Evolutionary conservation across 1,139 yeast species (phyloP).

Genomic region (Sugiyamaella novakii): DNA sequence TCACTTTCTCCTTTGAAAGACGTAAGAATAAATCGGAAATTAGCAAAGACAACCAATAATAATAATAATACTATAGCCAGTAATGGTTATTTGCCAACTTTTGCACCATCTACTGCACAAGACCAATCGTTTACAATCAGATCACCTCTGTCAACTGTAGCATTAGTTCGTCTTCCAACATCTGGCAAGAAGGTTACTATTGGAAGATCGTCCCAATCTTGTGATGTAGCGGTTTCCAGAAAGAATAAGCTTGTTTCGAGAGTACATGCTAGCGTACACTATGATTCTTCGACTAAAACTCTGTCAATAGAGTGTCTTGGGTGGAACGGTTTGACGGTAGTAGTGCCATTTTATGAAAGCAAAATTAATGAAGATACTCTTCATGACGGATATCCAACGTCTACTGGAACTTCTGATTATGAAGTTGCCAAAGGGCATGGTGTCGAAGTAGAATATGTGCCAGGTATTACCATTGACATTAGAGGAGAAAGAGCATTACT

Average conservation of each 20-base stretch:
- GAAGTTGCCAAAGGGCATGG: slow-evolving; percentile 50
- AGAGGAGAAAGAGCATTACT: slow-evolving; percentile 61
- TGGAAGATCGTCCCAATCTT: slow-evolving; percentile 67
- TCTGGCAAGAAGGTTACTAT: slow-evolving; percentile 45
- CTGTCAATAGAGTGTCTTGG: slow-evolving; percentile 60
- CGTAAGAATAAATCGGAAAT: not conserved
- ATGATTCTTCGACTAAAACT: slow-evolving; percentile 32
- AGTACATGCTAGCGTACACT: slow-evolving; percentile 55
- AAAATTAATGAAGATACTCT: slow-evolving; percentile 16
- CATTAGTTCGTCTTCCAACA: slow-evolving; percentile 38
- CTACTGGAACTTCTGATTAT: slow-evolving; percentile 43
- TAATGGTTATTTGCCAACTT: slow-evolving; percentile 19
- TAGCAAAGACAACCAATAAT: slow-evolving; percentile 1
- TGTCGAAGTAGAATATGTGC: slow-evolving; percentile 55
- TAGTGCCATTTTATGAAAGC: slow-evolving; percentile 51
- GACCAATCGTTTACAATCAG: slow-evolving; percentile 30
- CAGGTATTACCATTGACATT: slow-evolving; percentile 62
- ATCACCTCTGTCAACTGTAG: slow-evolving; percentile 40
- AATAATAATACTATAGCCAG: not conserved
- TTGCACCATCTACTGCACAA: slow-evolving; percentile 28
- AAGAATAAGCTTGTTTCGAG: slow-evolving; percentile 67
- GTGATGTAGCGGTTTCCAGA: slow-evolving; percentile 59
- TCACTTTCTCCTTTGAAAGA: slow-evolving; percentile 19
- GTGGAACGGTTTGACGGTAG: slow-evolving; percentile 66
- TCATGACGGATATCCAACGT: slow-evolving; percentile 30